These are phyloP conservation scores for Cutaneotrichosporon sp. DNA, from an alignment of 1,284 basidiomycete genomes.

Conservation along the genomic window DNA sequence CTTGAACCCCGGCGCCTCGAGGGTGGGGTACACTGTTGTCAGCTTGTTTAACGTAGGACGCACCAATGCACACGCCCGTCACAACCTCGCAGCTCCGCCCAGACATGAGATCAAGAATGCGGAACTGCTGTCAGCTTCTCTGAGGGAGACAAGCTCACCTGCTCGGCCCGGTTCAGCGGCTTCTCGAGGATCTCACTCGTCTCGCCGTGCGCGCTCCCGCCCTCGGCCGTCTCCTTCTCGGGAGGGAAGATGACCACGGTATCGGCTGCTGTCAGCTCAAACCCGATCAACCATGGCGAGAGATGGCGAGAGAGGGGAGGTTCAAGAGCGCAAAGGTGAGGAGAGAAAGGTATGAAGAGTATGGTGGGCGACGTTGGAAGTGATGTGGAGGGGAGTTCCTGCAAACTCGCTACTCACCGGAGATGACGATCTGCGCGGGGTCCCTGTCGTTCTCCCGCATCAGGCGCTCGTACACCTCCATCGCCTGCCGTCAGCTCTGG, in stretches of 20 bases:
- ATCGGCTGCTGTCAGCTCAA: constrained; percentile 64
- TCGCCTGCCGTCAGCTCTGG: constrained; percentile 56
- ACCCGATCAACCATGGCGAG: too few relatives aligned
- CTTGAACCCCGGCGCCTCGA: constrained; percentile 81
- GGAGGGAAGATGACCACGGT: constrained; percentile 85
- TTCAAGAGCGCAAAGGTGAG: too few relatives aligned
- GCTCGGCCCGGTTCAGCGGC: constrained; percentile 75
- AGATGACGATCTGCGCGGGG: constrained; percentile 90
- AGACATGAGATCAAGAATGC: constrained; percentile 64
- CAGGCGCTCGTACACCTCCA: constrained; percentile 87
- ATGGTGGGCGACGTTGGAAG: too few relatives aligned
- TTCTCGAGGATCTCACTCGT: constrained; percentile 69
- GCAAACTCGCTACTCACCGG: too few relatives aligned
- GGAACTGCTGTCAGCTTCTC: constrained; percentile 1
- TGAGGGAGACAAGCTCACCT: constrained; percentile 56
- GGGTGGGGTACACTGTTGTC: constrained; percentile 70
- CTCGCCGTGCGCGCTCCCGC: constrained; percentile 37
- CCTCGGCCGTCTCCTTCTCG: constrained; percentile 59
- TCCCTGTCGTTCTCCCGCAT: constrained; percentile 73
- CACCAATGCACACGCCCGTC: constrained; percentile 79
- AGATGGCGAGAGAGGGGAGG: too few relatives aligned
- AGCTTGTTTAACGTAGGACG: constrained; percentile 31
- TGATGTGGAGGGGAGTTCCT: too few relatives aligned
- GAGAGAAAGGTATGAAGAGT: too few relatives aligned
- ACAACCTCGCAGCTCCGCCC: constrained; percentile 86